A percentile compares a stretch with the other conserved stretches of the same genome.
Evolutionary conservation across 257 asterid genomes (phyloP).

Genomic region (Solanum arcanum): DNA sequence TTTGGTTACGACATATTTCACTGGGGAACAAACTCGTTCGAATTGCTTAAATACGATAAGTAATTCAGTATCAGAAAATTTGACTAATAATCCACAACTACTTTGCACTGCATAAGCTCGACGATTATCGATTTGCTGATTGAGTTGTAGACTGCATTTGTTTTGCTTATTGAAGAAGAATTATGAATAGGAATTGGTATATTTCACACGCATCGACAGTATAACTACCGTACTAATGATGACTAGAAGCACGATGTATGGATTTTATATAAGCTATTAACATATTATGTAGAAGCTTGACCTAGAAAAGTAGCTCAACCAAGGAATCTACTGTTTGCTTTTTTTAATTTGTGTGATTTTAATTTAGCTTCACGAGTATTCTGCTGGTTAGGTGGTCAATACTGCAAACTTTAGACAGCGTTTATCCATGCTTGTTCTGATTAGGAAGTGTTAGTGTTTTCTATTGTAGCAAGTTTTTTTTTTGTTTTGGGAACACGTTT

Average conservation of each 20-base stretch:
- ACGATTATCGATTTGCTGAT: not conserved
- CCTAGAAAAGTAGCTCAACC: not conserved
- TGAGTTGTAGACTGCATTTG: not conserved
- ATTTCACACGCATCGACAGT: not conserved
- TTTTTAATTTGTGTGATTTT: not conserved
- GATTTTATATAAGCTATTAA: not conserved
- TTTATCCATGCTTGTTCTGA: not conserved
- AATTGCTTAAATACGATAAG: not conserved
- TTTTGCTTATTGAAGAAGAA: not conserved
- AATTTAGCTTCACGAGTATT: not conserved
- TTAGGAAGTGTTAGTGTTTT: not conserved
- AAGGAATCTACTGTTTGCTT: not conserved
- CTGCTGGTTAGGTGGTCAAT: not conserved
- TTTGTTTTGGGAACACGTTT: not conserved
- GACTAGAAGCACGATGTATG: not conserved
- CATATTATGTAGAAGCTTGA: not conserved
- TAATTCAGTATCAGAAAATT: not conserved
- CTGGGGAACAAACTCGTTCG: not conserved
- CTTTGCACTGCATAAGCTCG: not conserved
- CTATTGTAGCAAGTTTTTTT: not conserved
- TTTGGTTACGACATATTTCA: not conserved
- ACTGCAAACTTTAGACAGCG: not conserved
- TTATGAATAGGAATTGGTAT: not conserved
- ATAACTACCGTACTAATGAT: not conserved
- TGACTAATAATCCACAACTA: not conserved